Conservation (phyloP, 164 flowering plant genomes). For the Stephania cephalantha region DNA sequence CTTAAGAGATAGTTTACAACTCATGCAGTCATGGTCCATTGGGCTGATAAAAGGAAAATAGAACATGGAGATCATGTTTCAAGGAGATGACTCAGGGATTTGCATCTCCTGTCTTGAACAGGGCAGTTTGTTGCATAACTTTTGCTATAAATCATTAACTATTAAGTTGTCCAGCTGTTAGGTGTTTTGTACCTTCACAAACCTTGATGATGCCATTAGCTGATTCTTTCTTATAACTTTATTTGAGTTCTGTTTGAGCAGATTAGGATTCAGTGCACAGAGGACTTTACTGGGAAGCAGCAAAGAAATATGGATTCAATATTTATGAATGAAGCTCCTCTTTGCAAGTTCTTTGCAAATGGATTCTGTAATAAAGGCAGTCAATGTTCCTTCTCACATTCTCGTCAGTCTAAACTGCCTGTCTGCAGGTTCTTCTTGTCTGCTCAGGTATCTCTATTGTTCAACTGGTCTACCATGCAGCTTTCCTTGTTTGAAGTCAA, state of each 20-base stretch:
- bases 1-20: not conserved
- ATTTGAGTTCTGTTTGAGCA: slow-evolving; percentile 24
- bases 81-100: not conserved
- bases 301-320: slow-evolving; percentile 4
- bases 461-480: not conserved
- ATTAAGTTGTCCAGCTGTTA: not conserved
- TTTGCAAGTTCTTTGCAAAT: slow-evolving; percentile 55
- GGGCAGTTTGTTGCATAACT: not conserved
- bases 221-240: not conserved
- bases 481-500: not conserved
- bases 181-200: not conserved
- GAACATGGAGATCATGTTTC: not conserved
- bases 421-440: slow-evolving; percentile 73
- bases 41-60: not conserved
- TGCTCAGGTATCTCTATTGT: slow-evolving; percentile 42
- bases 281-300: slow-evolving; percentile 26
- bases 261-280: slow-evolving; percentile 51
- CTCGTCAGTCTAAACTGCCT: slow-evolving; percentile 53
- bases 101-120: not conserved
- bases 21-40: not conserved
- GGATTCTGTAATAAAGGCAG: slow-evolving; percentile 75
- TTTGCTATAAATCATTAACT: not conserved
- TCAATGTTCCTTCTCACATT: slow-evolving; percentile 69
- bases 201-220: not conserved
- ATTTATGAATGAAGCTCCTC: slow-evolving; percentile 26